Evolutionary conservation across 495 filamentous ascomycete genomes (phyloP).

Genomic region (Xylaria telfairii): DNA sequence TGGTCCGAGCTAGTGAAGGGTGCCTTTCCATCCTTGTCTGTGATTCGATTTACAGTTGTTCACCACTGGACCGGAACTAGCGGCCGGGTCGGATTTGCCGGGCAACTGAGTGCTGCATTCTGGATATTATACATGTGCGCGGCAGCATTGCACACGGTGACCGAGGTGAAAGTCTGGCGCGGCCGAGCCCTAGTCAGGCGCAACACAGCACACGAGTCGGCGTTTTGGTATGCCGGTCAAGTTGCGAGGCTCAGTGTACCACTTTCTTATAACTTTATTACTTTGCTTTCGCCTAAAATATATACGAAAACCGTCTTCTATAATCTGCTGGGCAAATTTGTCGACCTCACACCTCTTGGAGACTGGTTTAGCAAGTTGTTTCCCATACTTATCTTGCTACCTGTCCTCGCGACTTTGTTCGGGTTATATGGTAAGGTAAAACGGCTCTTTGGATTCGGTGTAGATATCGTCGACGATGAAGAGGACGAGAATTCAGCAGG

Average conservation of each 20-base stretch:
- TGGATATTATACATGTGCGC: conserved; percentile 95
- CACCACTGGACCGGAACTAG: conserved; percentile 70
- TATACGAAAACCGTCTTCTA: conserved; percentile 82
- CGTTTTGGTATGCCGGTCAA: conserved; percentile 92
- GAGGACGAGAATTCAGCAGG: conserved; percentile 67
- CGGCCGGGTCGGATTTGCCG: conserved; percentile 79
- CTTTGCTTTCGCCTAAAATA: conserved; percentile 73
- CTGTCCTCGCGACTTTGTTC: conserved; percentile 82
- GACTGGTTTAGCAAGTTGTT: conserved; percentile 87
- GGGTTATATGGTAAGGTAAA: conserved; percentile 85
- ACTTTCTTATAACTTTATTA: conserved; percentile 93
- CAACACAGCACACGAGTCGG: conserved; percentile 88
- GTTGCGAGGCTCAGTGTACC: conserved; percentile 91
- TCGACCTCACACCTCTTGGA: conserved; percentile 84
- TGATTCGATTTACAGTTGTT: conserved; percentile 84
- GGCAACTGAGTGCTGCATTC: conserved; percentile 79
- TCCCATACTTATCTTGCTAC: conserved; percentile 82
- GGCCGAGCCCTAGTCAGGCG: conserved; percentile 87
- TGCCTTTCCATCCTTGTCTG: conserved; percentile 73
- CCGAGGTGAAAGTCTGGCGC: conserved; percentile 92
- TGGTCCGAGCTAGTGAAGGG: conserved; percentile 92
- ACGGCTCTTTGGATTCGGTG: conserved; percentile 76
- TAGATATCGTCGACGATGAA: conserved; percentile 77
- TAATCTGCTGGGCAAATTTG: conserved; percentile 79
- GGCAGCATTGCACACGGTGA: conserved; percentile 82